phyloP scores from a whole-genome alignment of 2,329 filamentous ascomycete species.

The Penicillium sp. region DNA sequence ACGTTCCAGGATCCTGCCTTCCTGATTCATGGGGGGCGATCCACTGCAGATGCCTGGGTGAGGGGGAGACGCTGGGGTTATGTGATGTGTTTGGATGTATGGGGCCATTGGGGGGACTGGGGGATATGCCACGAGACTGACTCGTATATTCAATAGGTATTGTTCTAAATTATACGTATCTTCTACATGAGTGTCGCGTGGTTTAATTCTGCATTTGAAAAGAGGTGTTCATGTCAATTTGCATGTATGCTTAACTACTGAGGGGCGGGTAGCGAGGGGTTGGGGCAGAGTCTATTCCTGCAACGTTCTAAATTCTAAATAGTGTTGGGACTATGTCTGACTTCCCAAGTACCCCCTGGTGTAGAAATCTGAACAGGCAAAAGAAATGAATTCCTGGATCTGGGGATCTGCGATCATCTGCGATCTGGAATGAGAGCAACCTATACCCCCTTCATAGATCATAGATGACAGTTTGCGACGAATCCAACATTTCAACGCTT shows the following conservation, averaged over 20 bases:
- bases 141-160: too few species aligned
- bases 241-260: not conserved
- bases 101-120: too few species aligned
- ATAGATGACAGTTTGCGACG: not conserved
- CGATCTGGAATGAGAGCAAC: not conserved
- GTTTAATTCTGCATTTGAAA: constrained; percentile 1
- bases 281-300: not conserved
- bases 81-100: not conserved
- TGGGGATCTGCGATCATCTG: not conserved
- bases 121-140: not conserved
- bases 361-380: not conserved
- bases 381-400: not conserved
- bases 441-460: not conserved
- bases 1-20: not conserved
- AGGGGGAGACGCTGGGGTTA: not conserved
- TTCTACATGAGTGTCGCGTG: not conserved
- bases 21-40: not conserved
- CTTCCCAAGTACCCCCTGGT: not conserved
- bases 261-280: not conserved
- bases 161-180: not conserved
- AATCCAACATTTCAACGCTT: not conserved
- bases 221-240: not conserved
- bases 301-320: not conserved
- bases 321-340: not conserved
- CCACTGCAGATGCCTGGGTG: constrained; percentile 3